Conservation (phyloP, 805 yeast genomes). For the Sugiyamaella smithiae region DNA sequence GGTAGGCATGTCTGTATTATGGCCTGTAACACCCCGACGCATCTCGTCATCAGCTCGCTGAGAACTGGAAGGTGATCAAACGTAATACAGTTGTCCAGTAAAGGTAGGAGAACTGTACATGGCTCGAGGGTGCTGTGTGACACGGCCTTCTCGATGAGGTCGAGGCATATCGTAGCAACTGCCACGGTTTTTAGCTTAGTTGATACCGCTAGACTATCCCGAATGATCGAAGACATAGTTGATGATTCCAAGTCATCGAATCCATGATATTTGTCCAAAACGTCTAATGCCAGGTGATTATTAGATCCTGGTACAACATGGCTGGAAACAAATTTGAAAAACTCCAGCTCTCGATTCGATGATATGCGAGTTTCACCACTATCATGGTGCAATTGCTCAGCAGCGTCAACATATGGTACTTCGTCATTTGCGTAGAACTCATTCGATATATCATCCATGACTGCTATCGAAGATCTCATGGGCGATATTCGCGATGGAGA, state of each 20-base stretch:
- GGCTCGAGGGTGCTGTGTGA: neutral
- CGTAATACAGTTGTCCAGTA: conserved; percentile 1
- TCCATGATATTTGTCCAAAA: neutral
- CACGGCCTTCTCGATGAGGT: conserved; percentile 1
- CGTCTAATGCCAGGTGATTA: neutral
- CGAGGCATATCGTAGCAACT: neutral
- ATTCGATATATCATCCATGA: neutral
- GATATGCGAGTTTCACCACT: neutral
- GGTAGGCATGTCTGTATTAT: neutral
- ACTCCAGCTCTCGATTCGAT: conserved; percentile 1
- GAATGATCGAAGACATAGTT: neutral
- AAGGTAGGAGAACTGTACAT: conserved; percentile 3
- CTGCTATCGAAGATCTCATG: too few species aligned
- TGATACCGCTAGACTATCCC: neutral
- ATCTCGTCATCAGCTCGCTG: neutral
- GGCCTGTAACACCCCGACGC: neutral
- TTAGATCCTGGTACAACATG: conserved; percentile 1
- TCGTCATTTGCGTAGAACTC: too few species aligned
- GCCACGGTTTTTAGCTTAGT: neutral
- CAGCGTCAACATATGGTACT: too few species aligned
- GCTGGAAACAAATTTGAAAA: neutral
- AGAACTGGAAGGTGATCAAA: conserved; percentile 2
- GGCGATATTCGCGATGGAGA: too few species aligned
- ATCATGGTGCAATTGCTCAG: too few species aligned
- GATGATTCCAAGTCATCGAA: neutral